Evolutionary conservation across 352 stramenopile genomes (phyloP), one percentile per base, ranked within the genome.

Genomic region (Achlya hypogyna): DNA sequence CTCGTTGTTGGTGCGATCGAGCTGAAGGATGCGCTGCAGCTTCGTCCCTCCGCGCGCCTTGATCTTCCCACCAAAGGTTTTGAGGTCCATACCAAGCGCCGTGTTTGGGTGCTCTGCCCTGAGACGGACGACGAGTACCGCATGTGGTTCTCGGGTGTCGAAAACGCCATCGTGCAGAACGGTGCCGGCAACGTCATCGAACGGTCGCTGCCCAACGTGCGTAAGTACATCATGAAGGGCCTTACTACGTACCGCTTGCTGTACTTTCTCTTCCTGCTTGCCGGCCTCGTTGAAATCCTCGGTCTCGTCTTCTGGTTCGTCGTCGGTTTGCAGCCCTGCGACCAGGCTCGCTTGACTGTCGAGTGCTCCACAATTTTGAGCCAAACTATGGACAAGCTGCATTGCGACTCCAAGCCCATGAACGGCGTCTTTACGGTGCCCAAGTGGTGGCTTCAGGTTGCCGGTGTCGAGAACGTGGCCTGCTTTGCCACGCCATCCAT

Each of bases 201-300:
- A 60, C 83, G 86, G 42, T 88, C 88, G 73, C 76, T 94, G 34
- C 86, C 86, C 28, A 94, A 94, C 71, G 86, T 94, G 25, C 83
- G 86, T 47, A 91, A 90, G 78, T 94, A 94, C 76, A 79, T 88
- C 63, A 92, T 94, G 83, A 94, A 94, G 75, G 86, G 86, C 63
- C 87, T 84, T 68, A 74, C 73, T 16, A 84, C 75, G 47, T 94
- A 94, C 72, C 86, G 83, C 59, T 58, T 84, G 5, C 72, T 90
- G 28, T 94, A 92, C 74, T 80, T 88, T 63, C 67, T 91, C 28
- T 92, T 92, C 70, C 67, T 94, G 22, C 54, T 94, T 42, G 66
- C 83, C 6, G 78, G 81, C 43, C 40, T 92, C 16, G 59, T 87
- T 20, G 86, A 94, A 74, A 71, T 94, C 29, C 78, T 84, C 40